These are phyloP conservation scores for Cladosporium sp. DNA, from an alignment of 2,329 filamentous ascomycete species.

Conservation along the genomic window DNA sequence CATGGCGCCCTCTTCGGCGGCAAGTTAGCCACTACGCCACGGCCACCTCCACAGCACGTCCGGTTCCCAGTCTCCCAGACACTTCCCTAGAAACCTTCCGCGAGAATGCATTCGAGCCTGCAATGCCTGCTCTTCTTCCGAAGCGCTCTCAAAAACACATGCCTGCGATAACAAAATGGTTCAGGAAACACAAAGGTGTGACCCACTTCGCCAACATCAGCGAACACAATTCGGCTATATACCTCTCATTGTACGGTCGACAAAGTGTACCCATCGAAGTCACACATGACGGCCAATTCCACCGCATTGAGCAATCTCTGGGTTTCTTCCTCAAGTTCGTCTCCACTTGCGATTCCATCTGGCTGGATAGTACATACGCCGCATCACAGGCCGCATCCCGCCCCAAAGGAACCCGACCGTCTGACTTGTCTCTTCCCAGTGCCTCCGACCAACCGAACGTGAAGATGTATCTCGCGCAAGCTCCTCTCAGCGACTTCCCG, in stretches of 20 bases:
- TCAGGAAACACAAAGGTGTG: slow-evolving; percentile 30
- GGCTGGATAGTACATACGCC: neutral
- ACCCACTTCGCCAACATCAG: slow-evolving; percentile 38
- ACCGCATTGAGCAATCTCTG: slow-evolving; percentile 58
- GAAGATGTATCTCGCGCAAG: slow-evolving; percentile 82
- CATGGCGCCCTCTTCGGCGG: neutral
- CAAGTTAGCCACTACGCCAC: slow-evolving; percentile 16
- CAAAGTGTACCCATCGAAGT: slow-evolving; percentile 58
- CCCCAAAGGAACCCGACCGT: neutral
- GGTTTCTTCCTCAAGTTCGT: slow-evolving; percentile 59
- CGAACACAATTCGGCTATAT: no score
- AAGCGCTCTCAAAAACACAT: slow-evolving; percentile 40
- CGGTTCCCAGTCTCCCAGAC: slow-evolving; percentile 24
- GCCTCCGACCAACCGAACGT: slow-evolving; percentile 22
- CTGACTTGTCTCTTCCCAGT: slow-evolving; percentile 23
- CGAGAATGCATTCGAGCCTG: slow-evolving; percentile 48
- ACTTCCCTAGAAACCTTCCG: slow-evolving; percentile 45
- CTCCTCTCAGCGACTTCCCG: slow-evolving; percentile 67
- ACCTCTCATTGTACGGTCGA: slow-evolving; percentile 44
- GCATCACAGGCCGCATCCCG: slow-evolving; percentile 23
- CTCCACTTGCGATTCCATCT: slow-evolving; percentile 19
- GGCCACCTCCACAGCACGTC: slow-evolving; percentile 7
- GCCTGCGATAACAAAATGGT: slow-evolving; percentile 59
- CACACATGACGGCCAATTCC: slow-evolving; percentile 47
- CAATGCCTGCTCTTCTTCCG: slow-evolving; percentile 52